phyloP scores from a whole-genome alignment of 2,329 filamentous ascomycete species.

The Fonsecaea multimorphosa region DNA sequence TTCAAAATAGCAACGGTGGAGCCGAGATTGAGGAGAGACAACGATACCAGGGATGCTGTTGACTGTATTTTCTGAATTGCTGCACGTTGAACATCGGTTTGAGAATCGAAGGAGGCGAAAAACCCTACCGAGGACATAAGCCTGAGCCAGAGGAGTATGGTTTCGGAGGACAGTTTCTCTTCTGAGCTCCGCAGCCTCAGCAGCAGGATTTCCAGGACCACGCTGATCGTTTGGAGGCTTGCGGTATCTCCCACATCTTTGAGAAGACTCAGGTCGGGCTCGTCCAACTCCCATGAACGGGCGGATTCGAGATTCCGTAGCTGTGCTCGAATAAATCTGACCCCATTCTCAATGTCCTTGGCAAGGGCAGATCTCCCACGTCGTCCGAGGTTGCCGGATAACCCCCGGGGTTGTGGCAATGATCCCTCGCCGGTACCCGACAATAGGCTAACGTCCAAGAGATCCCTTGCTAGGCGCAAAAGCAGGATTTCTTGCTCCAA shows the following conservation, averaged over 20 bases:
- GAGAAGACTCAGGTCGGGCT: slow-evolving; percentile 7
- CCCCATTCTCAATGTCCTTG: slow-evolving; percentile 39
- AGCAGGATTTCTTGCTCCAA: slow-evolving; percentile 49
- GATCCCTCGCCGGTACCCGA: slow-evolving; percentile 9
- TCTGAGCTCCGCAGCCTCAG: slow-evolving; percentile 22
- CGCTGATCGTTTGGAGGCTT: slow-evolving; percentile 25
- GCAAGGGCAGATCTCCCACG: neutral
- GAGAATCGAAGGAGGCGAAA: slow-evolving; percentile 32
- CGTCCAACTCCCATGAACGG: slow-evolving; percentile 38
- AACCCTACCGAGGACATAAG: slow-evolving; percentile 60
- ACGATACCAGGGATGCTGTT: slow-evolving; percentile 22
- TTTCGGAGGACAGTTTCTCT: slow-evolving; percentile 51
- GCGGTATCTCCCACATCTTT: slow-evolving; percentile 25
- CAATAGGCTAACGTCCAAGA: slow-evolving; percentile 23
- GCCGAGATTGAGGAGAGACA: slow-evolving; percentile 30
- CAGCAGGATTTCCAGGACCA: slow-evolving; percentile 29
- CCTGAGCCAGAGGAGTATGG: slow-evolving; percentile 75
- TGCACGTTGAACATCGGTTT: slow-evolving; percentile 22
- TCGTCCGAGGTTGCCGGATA: neutral
- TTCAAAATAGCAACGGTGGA: slow-evolving; percentile 29
- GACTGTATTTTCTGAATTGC: slow-evolving; percentile 31
- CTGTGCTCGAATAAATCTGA: slow-evolving; percentile 46
- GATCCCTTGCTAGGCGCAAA: slow-evolving; percentile 27
- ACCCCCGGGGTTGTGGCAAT: slow-evolving; percentile 3
- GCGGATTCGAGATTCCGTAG: slow-evolving; percentile 45